Conservation (phyloP, 352 stramenopile genomes). For the Pythium apleroticum region DNA sequence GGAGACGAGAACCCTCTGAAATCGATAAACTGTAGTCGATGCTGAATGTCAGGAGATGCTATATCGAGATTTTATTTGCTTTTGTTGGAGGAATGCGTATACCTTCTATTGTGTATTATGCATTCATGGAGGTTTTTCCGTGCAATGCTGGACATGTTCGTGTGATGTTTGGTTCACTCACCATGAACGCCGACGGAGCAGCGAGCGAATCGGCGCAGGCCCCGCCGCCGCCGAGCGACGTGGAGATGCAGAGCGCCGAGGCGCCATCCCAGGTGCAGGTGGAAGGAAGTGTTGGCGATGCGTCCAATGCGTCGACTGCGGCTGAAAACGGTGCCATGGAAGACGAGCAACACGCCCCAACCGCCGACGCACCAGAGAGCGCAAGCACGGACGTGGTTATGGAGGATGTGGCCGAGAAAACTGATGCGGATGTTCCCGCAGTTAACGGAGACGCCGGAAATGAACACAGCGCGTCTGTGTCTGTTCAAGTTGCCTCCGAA, state of each 20-base stretch:
- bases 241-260: constrained; percentile 17
- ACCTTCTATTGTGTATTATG: no score
- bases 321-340: neutral
- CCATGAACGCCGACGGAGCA: constrained; percentile 11
- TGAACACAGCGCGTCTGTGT: neutral
- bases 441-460: neutral
- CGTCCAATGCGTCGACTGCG: constrained; percentile 4
- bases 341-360: constrained; percentile 3
- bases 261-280: neutral
- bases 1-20: neutral
- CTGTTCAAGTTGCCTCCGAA: neutral
- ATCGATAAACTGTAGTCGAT: neutral
- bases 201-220: constrained; percentile 2
- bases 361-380: neutral
- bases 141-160: neutral
- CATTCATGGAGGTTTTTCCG: neutral
- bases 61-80: no score
- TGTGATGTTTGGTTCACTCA: constrained; percentile 6
- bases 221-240: constrained; percentile 1
- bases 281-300: neutral
- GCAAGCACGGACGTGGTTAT: neutral
- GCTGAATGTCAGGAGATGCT: no score
- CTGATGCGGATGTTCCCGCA: neutral
- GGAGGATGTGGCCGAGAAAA: neutral
- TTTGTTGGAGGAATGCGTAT: no score